Evolutionary conservation across 306 rosid genomes (phyloP), one percentile per base, ranked within the genome.

Genomic region (Casuarina glauca): DNA sequence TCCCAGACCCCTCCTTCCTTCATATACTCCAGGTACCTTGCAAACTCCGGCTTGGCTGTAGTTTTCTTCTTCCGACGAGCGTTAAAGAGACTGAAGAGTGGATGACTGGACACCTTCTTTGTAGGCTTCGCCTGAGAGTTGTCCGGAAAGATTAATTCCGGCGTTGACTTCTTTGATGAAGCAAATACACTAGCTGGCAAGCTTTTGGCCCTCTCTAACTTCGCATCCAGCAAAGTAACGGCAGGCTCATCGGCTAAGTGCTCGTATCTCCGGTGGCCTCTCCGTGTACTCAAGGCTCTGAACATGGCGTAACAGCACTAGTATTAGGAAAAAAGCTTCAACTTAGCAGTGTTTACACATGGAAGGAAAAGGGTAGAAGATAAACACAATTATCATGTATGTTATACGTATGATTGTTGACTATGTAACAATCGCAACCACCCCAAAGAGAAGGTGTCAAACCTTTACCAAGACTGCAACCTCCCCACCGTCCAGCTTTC

Each of bases 1-100:
- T 88, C 89, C 91, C 92, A 90, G 78, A 80, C 69, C 79, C 95
- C 95, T 67, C 92, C 95, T 75, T 90, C 95, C 84, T 90, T 90
- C 51, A 90, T 12, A 80, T 88, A 88, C 79, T 88, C 87, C 43
- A 88, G 69, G 79, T 88, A 90, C 78, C 92, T 90, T 0, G 83
- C 66, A 63, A 88, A 83, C 69, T 90, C 92, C 20, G 92, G 95
- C 79, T 43, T 90, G 6, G 91, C 85, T 4, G 91, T 88, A 9
- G 91, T 51, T 75, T 82, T 90, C 86, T 87, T 88, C 87, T 86
- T 88, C 10, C 82, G 61, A 16, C 84, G 78, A 76, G 79, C 2
- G 67, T 81, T 80, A 46, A 88, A 81, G 67, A 88, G 81, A 48
- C 86, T 72, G 44, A 86, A 82, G 42, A 90, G 50, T 2, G 95